phyloP scores from a whole-genome alignment of 345 rosid species.

The Viola odorata region DNA sequence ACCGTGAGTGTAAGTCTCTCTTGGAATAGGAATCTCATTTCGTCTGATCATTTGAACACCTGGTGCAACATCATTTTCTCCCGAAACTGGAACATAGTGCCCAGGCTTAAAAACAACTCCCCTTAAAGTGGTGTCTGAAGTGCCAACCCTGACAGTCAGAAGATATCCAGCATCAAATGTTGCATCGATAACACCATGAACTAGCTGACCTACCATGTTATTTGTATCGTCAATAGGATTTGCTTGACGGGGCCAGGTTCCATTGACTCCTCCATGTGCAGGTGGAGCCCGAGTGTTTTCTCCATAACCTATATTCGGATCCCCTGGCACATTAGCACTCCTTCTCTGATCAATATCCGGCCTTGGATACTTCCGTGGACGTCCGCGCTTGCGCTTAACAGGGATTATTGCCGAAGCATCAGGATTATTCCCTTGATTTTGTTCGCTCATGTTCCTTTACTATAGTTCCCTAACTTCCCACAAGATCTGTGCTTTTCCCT shows the following conservation, averaged over 20 bases:
- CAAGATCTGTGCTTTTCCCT: constrained; percentile 9
- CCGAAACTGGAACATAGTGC: constrained; percentile 46
- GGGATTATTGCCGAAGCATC: constrained; percentile 37
- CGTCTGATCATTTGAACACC: constrained; percentile 61
- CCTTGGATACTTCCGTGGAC: constrained; percentile 68
- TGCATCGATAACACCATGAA: constrained; percentile 69
- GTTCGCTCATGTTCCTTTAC: constrained; percentile 38
- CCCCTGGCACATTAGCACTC: constrained; percentile 16
- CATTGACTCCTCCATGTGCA: constrained; percentile 28
- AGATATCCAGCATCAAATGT: constrained; percentile 74
- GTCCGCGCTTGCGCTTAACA: constrained; percentile 76
- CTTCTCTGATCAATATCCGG: constrained; percentile 15
- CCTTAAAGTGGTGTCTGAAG: constrained; percentile 48
- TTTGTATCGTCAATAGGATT: constrained; percentile 24
- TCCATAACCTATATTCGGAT: constrained; percentile 20
- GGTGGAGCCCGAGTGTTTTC: constrained; percentile 34
- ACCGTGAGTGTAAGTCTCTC: constrained; percentile 26
- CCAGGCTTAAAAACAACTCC: constrained; percentile 88
- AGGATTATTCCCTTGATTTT: constrained; percentile 34
- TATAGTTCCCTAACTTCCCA: constrained; percentile 8
- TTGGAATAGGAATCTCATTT: constrained; percentile 47
- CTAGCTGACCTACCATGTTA: constrained; percentile 57
- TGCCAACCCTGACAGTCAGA: constrained; percentile 60
- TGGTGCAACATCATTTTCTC: constrained; percentile 72
- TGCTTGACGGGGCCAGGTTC: constrained; percentile 28